Evolutionary conservation across 2,329 filamentous ascomycete genomes (phyloP).

Genomic region (Blumeriella jaapii): DNA sequence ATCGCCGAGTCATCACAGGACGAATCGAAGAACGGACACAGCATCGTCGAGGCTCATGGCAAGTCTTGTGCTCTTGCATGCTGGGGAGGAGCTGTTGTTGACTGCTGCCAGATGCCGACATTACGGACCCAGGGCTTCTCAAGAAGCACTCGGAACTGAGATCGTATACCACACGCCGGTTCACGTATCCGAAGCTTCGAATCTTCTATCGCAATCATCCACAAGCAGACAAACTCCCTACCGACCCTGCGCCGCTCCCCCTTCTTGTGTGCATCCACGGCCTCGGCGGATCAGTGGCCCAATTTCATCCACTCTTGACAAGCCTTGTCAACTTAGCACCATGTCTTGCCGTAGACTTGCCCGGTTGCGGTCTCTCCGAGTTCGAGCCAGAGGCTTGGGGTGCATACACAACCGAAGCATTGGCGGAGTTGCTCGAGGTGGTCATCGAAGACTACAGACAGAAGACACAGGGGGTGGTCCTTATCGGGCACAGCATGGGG

Average conservation of each 20-base stretch:
- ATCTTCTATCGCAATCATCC: slow-evolving; percentile 76
- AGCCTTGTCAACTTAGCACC: slow-evolving; percentile 75
- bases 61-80: no score
- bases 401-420: slow-evolving; percentile 67
- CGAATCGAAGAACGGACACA: slow-evolving; percentile 5
- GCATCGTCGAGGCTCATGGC: slow-evolving; percentile 11
- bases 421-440: slow-evolving; percentile 62
- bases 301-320: slow-evolving; percentile 72
- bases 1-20: slow-evolving; percentile 9
- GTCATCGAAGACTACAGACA: slow-evolving; percentile 67
- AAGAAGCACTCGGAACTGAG: slow-evolving; percentile 62
- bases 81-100: no score
- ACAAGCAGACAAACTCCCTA: slow-evolving; percentile 71
- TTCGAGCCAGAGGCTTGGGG: slow-evolving; percentile 61
- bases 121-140: slow-evolving; percentile 62
- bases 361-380: slow-evolving; percentile 73
- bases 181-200: slow-evolving; percentile 62
- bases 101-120: slow-evolving; percentile 23
- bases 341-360: slow-evolving; percentile 80
- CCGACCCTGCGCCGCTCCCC: slow-evolving; percentile 61
- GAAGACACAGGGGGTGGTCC: slow-evolving; percentile 59
- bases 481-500: slow-evolving; percentile 87
- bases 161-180: slow-evolving; percentile 58
- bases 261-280: slow-evolving; percentile 88
- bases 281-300: slow-evolving; percentile 80